Evolutionary conservation across 2,329 filamentous ascomycete genomes (phyloP), one percentile per base, ranked within the genome.

Genomic region (Trichoderma cornu-damae): DNA sequence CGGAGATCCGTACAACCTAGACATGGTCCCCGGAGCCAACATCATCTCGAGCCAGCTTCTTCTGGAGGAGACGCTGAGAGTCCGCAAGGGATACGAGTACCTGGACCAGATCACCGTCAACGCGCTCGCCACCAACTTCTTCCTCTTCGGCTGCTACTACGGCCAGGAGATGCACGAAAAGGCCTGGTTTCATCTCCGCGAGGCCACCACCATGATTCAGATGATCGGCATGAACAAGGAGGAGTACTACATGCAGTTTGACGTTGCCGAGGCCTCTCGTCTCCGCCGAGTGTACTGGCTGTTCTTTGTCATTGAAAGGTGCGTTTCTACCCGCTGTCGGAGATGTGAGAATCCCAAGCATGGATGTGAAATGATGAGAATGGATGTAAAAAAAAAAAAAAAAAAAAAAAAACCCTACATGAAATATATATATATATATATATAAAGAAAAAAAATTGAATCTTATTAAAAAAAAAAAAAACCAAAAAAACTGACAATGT

Each of bases 151-250:
- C 35, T 86, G 85, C 58, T 83, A 87, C 68, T 86, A 87, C 60
- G 86, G 83, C 35, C 74, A 89, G 46, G 87, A 90, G 61, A 78
- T 85, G 68, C 87, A 91, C 68, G 84, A 88, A 61, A 85, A 85
- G 69, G 88, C 88, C 1, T 93, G 89, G 88, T 91, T 85, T 67
- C 84, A 90, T 68, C 75, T 93, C 8, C 84, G 88, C 24, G 89
- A 94, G 70, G 87, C 87, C 5, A 86, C 84, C 1, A 91, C 88
- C 5, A 77, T 93, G 70, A 78, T 81, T 26, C 79, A 84, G 64
- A 80, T 86, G 64, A 70, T 76, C 26, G 78, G 77, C 53, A 81
- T 87, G 80, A 77, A 80, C 65, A 82, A 82, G 68, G 84, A 87
- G 64, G 80, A 83, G 20, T 75, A 79, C 7, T 90, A 89, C 66